Percentiles rank a stretch among this genome's conserved stretches.
Evolutionary conservation across 768 basidiomycete genomes (phyloP).

Genomic region (Mycena pura): DNA sequence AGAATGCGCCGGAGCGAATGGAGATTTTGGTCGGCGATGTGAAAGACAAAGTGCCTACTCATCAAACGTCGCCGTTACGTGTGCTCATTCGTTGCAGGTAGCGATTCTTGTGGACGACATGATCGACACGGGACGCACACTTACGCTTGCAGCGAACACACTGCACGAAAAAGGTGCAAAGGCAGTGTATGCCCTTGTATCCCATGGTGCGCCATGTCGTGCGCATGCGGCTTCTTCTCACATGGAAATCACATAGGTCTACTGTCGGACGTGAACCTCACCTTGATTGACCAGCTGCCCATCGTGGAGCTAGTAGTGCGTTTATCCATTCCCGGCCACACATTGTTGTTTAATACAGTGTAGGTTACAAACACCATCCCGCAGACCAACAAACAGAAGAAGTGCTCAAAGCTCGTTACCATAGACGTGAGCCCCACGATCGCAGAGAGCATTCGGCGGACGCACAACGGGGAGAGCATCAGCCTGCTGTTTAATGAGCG

Average conservation of each 20-base stretch:
- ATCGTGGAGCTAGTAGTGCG: slow-evolving; percentile 87
- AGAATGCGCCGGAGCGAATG: slow-evolving; percentile 79
- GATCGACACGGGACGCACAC: slow-evolving; percentile 95
- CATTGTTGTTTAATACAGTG: neutral
- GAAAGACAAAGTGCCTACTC: slow-evolving; percentile 71
- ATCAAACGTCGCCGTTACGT: neutral
- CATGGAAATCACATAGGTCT: slow-evolving; percentile 57
- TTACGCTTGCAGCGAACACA: slow-evolving; percentile 84
- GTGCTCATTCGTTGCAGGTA: slow-evolving; percentile 52
- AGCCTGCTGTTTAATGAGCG: slow-evolving; percentile 87
- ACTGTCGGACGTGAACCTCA: slow-evolving; percentile 78
- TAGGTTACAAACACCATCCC: slow-evolving; percentile 97
- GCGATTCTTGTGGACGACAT: slow-evolving; percentile 98
- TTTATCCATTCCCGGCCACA: slow-evolving; percentile 20
- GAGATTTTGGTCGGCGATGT: slow-evolving; percentile 96
- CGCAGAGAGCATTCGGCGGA: slow-evolving; percentile 94
- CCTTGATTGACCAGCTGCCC: slow-evolving; percentile 70
- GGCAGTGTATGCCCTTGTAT: slow-evolving; percentile 85
- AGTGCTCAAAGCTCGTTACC: slow-evolving; percentile 79
- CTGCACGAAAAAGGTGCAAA: slow-evolving; percentile 90
- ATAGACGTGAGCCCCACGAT: slow-evolving; percentile 93
- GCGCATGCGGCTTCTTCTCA: slow-evolving; percentile 2
- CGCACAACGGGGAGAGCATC: slow-evolving; percentile 94
- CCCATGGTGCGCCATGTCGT: slow-evolving; percentile 71
- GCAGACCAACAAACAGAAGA: slow-evolving; percentile 69